Evolutionary conservation across 164 flowering plant genomes (phyloP).

Genomic region (Amborella trichopoda): DNA sequence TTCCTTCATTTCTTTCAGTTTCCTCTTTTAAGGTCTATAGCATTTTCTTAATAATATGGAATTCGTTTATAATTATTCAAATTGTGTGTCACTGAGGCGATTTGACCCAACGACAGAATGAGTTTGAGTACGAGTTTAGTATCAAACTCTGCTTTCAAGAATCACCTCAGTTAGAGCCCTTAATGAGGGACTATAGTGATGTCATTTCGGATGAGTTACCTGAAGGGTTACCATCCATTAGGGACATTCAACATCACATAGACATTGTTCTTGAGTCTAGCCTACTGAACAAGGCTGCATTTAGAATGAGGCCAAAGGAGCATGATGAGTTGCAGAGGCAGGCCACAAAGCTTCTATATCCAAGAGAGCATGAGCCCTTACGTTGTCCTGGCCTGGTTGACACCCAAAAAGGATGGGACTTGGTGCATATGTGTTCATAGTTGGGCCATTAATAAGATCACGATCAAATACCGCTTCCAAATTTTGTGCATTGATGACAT

Average conservation of each 20-base stretch:
- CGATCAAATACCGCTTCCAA: conserved; percentile 1
- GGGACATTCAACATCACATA: not conserved
- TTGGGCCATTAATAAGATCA: conserved; percentile 4
- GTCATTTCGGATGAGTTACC: too few relatives aligned
- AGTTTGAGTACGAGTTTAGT: too few relatives aligned
- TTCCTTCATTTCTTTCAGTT: too few relatives aligned
- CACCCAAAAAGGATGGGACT: conserved; percentile 1
- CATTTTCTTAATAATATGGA: too few relatives aligned
- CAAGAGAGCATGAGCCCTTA: not conserved
- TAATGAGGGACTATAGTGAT: too few relatives aligned
- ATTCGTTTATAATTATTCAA: too few relatives aligned
- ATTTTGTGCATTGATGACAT: too few relatives aligned
- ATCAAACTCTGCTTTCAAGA: too few relatives aligned
- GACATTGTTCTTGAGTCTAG: not conserved
- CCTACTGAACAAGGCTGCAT: not conserved
- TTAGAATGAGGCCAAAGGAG: not conserved
- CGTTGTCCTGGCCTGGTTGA: not conserved
- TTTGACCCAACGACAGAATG: too few relatives aligned
- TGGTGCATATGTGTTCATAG: conserved; percentile 3
- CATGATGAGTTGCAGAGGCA: not conserved
- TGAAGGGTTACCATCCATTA: not conserved
- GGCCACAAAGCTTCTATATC: not conserved
- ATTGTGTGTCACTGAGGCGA: too few relatives aligned
- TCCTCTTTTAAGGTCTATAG: too few relatives aligned
- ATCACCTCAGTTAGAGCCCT: too few relatives aligned